Evolutionary conservation across 1,284 basidiomycete species (phyloP).

Genomic region (Sporisorium scitamineum): DNA sequence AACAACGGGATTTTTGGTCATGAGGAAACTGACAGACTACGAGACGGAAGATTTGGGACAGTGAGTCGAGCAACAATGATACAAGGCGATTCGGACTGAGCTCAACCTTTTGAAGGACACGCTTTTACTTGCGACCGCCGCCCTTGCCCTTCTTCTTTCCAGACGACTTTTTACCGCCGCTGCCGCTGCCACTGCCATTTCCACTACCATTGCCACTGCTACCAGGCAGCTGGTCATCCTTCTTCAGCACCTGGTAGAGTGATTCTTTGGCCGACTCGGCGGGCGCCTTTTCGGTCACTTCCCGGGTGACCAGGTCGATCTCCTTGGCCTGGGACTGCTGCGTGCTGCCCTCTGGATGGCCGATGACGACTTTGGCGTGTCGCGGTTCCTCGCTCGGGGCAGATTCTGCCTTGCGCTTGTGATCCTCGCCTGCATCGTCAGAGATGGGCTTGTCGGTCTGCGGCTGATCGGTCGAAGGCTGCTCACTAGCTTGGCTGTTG

Average conservation of each 20-base stretch:
- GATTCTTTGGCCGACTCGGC: constrained; percentile 22
- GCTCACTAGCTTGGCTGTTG: neutral
- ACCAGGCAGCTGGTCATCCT: constrained; percentile 39
- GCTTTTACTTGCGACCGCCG: constrained; percentile 20
- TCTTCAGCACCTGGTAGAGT: constrained; percentile 49
- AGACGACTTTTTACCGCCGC: constrained; percentile 18
- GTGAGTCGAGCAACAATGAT: too few species aligned
- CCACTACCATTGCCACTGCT: neutral
- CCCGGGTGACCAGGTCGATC: constrained; percentile 44
- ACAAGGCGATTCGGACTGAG: neutral
- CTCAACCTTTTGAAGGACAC: too few species aligned
- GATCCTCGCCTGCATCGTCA: constrained; percentile 11
- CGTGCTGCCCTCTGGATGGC: constrained; percentile 17
- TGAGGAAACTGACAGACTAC: neutral
- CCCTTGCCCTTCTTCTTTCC: constrained; percentile 35
- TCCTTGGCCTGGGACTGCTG: constrained; percentile 30
- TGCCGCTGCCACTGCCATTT: neutral
- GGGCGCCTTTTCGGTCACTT: constrained; percentile 27
- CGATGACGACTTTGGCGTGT: constrained; percentile 44
- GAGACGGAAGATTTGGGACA: neutral
- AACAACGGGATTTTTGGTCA: neutral
- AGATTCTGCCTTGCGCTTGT: constrained; percentile 18
- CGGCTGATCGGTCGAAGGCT: neutral
- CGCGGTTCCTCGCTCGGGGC: constrained; percentile 14
- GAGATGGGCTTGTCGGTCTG: constrained; percentile 4